A percentile compares a stretch with the other conserved stretches of the same genome.
phyloP scores from a whole-genome alignment of 192 early-diverging fungal genomes.

The Coemansia sp. region DNA sequence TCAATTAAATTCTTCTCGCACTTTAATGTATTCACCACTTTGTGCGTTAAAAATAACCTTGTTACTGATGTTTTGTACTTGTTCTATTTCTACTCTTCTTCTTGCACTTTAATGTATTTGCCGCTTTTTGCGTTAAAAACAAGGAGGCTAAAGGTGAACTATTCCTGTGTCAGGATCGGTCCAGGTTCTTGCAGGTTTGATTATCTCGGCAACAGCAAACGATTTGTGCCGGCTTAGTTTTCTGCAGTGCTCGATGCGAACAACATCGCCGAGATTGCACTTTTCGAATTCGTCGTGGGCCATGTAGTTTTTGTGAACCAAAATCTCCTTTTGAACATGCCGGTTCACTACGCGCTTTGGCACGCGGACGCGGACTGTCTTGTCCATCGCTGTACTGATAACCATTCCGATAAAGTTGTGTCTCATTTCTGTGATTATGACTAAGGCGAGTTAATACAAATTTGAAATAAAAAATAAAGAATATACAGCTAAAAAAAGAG shows the following conservation, averaged over 20 bases:
- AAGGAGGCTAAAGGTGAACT: conserved; percentile 47
- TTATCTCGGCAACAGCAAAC: conserved; percentile 86
- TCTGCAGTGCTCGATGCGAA: conserved; percentile 86
- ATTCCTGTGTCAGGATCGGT: conserved; percentile 54
- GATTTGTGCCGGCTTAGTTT: conserved; percentile 86
- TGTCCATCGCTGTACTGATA: conserved; percentile 82
- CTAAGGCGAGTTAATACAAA: neutral
- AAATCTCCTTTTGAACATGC: conserved; percentile 64
- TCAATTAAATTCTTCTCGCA: no score
- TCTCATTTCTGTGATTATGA: conserved; percentile 50
- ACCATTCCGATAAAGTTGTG: conserved; percentile 85
- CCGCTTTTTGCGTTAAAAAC: no score
- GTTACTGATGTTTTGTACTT: no score
- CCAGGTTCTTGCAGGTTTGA: conserved; percentile 53
- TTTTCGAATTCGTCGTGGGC: conserved; percentile 81
- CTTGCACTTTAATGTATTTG: neutral
- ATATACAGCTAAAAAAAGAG: neutral
- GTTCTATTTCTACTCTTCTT: neutral
- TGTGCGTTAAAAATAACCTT: no score
- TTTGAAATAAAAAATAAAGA: neutral
- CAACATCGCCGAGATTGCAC: conserved; percentile 86
- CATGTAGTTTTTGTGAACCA: conserved; percentile 82
- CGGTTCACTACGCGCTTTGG: conserved; percentile 75
- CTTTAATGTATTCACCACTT: no score
- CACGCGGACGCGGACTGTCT: conserved; percentile 89